Evolutionary conservation across 1,284 basidiomycete species (phyloP).

Genomic region (Afroboletus lepidellus): DNA sequence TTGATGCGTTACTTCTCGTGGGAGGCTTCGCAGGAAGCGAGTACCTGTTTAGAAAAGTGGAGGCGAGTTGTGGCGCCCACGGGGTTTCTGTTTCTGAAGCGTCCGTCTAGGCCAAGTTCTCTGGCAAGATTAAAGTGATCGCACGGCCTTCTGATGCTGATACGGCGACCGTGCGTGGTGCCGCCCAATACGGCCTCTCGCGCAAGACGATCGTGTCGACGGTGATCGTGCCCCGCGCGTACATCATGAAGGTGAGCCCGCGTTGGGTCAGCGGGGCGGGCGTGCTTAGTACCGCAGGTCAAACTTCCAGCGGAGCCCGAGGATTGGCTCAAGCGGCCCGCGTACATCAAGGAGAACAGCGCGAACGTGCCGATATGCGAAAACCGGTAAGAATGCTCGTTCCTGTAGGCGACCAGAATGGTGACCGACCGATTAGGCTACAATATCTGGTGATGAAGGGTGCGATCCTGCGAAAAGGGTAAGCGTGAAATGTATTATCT

Average conservation of each 20-base stretch:
- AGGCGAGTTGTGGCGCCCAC: constrained; percentile 44
- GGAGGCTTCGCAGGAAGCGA: constrained; percentile 83
- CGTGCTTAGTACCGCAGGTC: constrained; percentile 40
- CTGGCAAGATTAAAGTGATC: constrained; percentile 63
- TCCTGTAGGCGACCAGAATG: constrained; percentile 23
- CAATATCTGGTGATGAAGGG: constrained; percentile 83
- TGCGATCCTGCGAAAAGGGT: constrained; percentile 81
- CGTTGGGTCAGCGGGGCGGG: neutral
- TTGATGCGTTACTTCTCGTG: constrained; percentile 78
- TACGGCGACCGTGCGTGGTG: constrained; percentile 79
- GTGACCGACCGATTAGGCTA: constrained; percentile 45
- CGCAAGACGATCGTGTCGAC: constrained; percentile 70
- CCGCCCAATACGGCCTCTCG: constrained; percentile 80
- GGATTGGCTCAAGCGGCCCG: constrained; percentile 77
- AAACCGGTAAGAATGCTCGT: constrained; percentile 53
- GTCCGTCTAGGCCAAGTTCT: constrained; percentile 60
- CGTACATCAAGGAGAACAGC: constrained; percentile 74
- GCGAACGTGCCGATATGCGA: constrained; percentile 76
- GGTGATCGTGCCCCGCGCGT: constrained; percentile 74
- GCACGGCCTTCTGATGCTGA: constrained; percentile 78
- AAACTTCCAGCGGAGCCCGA: constrained; percentile 80
- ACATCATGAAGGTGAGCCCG: constrained; percentile 71
- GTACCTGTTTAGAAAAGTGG: constrained; percentile 72
- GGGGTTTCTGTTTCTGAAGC: constrained; percentile 2
- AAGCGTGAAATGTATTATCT: constrained; percentile 23